Evolutionary conservation across 2,329 filamentous ascomycete genomes (phyloP).

Genomic region (Ophiostoma ips): DNA sequence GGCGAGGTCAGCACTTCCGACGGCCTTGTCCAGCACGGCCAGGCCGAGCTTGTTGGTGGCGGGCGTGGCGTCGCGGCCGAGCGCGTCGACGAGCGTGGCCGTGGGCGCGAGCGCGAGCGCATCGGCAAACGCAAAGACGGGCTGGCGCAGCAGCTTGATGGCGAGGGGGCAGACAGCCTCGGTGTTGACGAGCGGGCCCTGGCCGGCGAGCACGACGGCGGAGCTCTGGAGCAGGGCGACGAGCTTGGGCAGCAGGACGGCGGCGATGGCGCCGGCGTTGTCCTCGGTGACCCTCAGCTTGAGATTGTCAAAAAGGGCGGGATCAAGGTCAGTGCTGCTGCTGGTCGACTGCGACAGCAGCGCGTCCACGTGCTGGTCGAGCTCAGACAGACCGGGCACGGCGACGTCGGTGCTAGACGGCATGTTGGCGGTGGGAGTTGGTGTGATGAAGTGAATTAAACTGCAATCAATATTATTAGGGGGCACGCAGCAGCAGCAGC

Average conservation of each 20-base stretch:
- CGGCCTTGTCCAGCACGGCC: conserved; percentile 41
- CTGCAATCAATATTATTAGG: no score
- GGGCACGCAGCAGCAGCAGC: not conserved
- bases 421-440: conserved; percentile 19
- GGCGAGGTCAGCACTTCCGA: conserved; percentile 12
- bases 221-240: conserved; percentile 32
- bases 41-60: conserved; percentile 45
- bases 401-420: conserved; percentile 27
- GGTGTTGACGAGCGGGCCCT: not conserved
- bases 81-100: conserved; percentile 35
- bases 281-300: conserved; percentile 45
- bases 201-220: conserved; percentile 26
- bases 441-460: not conserved
- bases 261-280: conserved; percentile 38
- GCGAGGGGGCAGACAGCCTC: conserved; percentile 36
- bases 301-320: conserved; percentile 43
- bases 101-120: conserved; percentile 37
- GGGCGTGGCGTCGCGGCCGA: conserved; percentile 38
- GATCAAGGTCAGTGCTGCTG: no score
- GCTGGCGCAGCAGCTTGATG: conserved; percentile 34
- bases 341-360: no score
- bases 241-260: conserved; percentile 38
- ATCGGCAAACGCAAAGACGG: conserved; percentile 37
- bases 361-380: conserved; percentile 38
- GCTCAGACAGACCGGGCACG: conserved; percentile 37